Evolutionary conservation across 805 yeast species (phyloP), one percentile per base, ranked within the genome.

Genomic region (Tetrapisispora taiwanensis): DNA sequence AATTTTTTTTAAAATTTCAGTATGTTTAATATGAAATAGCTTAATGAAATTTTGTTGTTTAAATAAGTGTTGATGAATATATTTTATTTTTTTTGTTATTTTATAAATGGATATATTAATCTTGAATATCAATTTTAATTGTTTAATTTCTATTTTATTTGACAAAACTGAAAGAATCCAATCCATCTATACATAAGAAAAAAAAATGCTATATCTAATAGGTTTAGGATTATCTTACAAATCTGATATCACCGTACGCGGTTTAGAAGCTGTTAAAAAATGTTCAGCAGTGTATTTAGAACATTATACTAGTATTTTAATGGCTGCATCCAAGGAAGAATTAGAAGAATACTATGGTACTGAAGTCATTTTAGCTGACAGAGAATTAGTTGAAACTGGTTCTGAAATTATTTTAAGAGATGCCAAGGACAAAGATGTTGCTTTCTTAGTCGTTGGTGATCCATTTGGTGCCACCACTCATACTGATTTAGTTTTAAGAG

Each of bases 401-500:
- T 79, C 92, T 24, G 97, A 89, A 56, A 73, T 75, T 33, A 92
- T 90, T 47, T 70, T 90, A 50, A 82, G 70, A 18, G 79, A 77
- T 48, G 96, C 94, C 1, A 76, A 83, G 28, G 71, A 66, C 19
- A 90, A 83, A 44, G 96, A 92, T 60, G 74, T 90, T 60, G 97
- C 97, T 0, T 88, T 90, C 54, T 71, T 92, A 50, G 98, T 92
- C 18, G 98, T 90, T 24, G 98, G 98, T 30, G 98, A 90, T 63
- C 95, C 90, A 30, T 90, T 87, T 59, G 98, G 98, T 30, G 98
- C 98, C 28, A 90, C 98, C 4, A 90, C 98, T 0, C 98, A 90
- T 67, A 87, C 97, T 0, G 98, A 92, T 67, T 72, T 90, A 50
- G 86, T 89, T 35, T 75, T 90, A 48, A 73, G 98, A 58, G 97